Evolutionary conservation across 2,329 filamentous ascomycete genomes (phyloP).

Genomic region (Aspergillus sp.): DNA sequence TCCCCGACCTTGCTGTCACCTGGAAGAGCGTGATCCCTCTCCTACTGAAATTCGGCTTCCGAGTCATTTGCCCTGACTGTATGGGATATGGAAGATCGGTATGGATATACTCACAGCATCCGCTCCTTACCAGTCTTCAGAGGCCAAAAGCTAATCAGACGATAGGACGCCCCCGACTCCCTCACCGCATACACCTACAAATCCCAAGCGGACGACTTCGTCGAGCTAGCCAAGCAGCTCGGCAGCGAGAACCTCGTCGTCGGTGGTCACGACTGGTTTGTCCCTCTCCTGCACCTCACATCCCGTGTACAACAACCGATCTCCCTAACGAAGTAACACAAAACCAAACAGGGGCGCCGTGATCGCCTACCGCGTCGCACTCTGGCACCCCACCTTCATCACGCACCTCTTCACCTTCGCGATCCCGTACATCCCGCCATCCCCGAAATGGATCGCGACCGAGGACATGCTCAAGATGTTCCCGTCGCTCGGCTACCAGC

Average conservation of each 20-base stretch:
- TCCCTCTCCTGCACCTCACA: background rate
- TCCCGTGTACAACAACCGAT: background rate
- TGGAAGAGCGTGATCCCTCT: constrained; percentile 7
- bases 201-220: constrained; percentile 5
- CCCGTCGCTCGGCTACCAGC: constrained; percentile 3
- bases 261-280: constrained; percentile 9
- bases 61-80: constrained; percentile 6
- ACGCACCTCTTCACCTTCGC: constrained; percentile 6
- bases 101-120: background rate
- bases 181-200: constrained; percentile 3
- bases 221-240: constrained; percentile 4
- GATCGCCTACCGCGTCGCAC: constrained; percentile 4
- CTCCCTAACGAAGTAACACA: background rate
- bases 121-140: background rate
- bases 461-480: background rate
- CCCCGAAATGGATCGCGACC: background rate
- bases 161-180: constrained; percentile 6
- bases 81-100: constrained; percentile 9
- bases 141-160: background rate
- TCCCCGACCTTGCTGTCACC: constrained; percentile 5
- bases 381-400: constrained; percentile 3
- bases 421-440: constrained; percentile 6
- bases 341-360: constrained; percentile 1
- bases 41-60: constrained; percentile 5
- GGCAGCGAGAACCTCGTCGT: constrained; percentile 4